Evolutionary conservation across 1,139 yeast genomes (phyloP).

Genomic region (Ogataea hybrid): DNA sequence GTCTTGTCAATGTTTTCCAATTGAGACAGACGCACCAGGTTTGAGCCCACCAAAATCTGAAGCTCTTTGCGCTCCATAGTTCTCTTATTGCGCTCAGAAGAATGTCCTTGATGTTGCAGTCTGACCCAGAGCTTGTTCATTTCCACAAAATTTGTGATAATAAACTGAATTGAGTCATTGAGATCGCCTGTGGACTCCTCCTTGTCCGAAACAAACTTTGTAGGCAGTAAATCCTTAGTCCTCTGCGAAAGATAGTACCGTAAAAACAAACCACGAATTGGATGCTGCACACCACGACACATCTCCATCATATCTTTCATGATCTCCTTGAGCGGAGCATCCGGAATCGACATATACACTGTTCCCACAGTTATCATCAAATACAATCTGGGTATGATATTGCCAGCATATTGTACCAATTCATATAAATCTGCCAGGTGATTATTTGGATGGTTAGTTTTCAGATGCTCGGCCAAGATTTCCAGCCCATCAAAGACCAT

Average conservation of each 20-base stretch:
- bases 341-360: slow-evolving; percentile 74
- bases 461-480: slow-evolving; percentile 59
- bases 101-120: slow-evolving; percentile 92
- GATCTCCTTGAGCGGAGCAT: slow-evolving; percentile 81
- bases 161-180: slow-evolving; percentile 66
- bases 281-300: slow-evolving; percentile 98
- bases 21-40: slow-evolving; percentile 85
- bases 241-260: slow-evolving; percentile 87
- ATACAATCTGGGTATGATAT: slow-evolving; percentile 86
- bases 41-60: slow-evolving; percentile 89
- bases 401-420: slow-evolving; percentile 92
- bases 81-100: slow-evolving; percentile 75
- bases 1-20: slow-evolving; percentile 69
- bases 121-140: slow-evolving; percentile 99
- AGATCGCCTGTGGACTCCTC: slow-evolving; percentile 43
- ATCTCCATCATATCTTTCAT: slow-evolving; percentile 97
- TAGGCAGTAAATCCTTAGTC: slow-evolving; percentile 56
- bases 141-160: slow-evolving; percentile 85
- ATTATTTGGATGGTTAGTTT: slow-evolving; percentile 65
- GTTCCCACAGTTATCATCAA: slow-evolving; percentile 96
- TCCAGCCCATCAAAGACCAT: slow-evolving; percentile 83
- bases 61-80: slow-evolving; percentile 81
- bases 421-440: slow-evolving; percentile 91
- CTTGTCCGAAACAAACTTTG: slow-evolving; percentile 18
- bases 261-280: slow-evolving; percentile 83